Conservation (phyloP, 176 grass and related monocot genomes). For the Cenchrus purpureus region DNA sequence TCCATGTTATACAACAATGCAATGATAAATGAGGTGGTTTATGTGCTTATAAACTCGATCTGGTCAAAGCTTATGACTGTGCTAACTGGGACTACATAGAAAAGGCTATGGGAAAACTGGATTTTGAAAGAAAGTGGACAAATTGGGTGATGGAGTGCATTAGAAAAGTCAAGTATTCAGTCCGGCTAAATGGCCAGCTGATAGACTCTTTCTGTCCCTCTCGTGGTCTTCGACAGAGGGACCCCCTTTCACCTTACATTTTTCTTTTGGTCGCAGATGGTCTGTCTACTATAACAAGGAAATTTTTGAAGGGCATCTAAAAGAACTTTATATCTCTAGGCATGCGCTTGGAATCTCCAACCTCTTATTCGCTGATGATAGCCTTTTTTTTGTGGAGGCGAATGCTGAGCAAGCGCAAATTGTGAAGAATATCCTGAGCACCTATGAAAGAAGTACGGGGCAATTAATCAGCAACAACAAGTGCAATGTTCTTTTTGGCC, state of each 20-base stretch:
- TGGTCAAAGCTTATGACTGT: too few species aligned
- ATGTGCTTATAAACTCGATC: too few species aligned
- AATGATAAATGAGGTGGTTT: too few species aligned
- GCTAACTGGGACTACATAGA: too few species aligned
- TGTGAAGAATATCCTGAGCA: background rate
- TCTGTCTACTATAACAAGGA: background rate
- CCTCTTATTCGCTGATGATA: background rate
- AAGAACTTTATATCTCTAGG: background rate
- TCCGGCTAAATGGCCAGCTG: too few species aligned
- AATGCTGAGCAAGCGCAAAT: background rate
- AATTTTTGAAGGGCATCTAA: accelerated
- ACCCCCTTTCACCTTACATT: background rate
- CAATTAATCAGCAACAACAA: background rate
- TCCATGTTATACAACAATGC: too few species aligned
- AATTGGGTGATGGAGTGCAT: too few species aligned
- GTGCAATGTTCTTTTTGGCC: background rate
- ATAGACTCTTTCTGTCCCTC: background rate
- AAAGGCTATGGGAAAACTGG: too few species aligned
- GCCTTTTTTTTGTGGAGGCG: background rate
- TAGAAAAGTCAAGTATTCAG: too few species aligned
- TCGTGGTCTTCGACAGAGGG: background rate
- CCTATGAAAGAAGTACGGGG: background rate
- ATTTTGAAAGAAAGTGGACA: too few species aligned
- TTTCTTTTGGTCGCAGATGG: background rate
- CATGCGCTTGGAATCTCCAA: background rate